Percentiles rank a stretch among this genome's conserved stretches.
phyloP scores from a whole-genome alignment of 2,329 filamentous ascomycete genomes.

The Hortaea werneckii region DNA sequence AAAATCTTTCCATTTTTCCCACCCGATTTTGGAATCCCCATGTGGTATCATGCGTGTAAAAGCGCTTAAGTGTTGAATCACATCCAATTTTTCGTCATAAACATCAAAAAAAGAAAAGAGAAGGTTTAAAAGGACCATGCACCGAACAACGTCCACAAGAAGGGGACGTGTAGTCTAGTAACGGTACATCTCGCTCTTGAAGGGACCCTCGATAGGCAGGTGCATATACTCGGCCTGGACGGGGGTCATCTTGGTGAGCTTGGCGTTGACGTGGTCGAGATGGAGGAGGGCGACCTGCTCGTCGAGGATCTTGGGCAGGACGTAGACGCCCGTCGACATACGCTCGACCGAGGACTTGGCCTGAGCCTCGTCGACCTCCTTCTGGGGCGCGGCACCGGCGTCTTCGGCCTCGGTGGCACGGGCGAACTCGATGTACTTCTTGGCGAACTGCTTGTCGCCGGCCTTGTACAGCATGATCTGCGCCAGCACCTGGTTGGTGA shows the following conservation, averaged over 20 bases:
- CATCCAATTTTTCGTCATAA: background rate
- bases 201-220: conserved; percentile 76
- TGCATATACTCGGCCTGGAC: conserved; percentile 94
- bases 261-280: conserved; percentile 84
- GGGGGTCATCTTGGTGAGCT: conserved; percentile 75
- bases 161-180: conserved; percentile 44
- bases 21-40: conserved; percentile 1
- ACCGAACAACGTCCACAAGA: background rate
- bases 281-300: conserved; percentile 97
- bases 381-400: conserved; percentile 14
- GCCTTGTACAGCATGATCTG: conserved; percentile 98
- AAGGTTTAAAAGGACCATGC: background rate
- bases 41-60: conserved; percentile 7
- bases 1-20: too few relatives aligned
- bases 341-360: conserved; percentile 48
- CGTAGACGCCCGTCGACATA: conserved; percentile 84
- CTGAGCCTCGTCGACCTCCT: conserved; percentile 39
- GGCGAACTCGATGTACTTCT: conserved; percentile 95
- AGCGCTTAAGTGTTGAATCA: conserved; percentile 8
- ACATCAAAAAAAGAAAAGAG: background rate
- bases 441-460: conserved; percentile 71
- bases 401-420: conserved; percentile 26
- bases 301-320: conserved; percentile 96
- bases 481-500: conserved; percentile 99
- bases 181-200: conserved; percentile 86